Percentiles rank a stretch among this genome's conserved stretches.
Conservation (phyloP, 495 filamentous ascomycete species). For the Talaromyces trachyspermus region DNA sequence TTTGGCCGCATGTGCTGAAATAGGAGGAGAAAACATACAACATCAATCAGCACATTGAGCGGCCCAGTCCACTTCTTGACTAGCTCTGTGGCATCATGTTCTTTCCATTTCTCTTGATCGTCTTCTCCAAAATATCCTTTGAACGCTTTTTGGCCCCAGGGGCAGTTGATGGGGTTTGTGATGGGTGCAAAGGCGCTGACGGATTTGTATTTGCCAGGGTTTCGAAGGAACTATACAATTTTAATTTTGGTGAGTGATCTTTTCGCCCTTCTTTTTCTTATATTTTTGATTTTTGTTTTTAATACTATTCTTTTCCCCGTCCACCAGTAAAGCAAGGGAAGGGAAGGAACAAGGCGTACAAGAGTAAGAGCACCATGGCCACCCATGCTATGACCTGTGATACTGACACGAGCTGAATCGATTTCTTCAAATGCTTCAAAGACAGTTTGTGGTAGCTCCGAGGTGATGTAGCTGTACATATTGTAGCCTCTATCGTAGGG, state of each 20-base stretch:
- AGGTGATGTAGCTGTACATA: conserved; percentile 87
- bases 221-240: conserved; percentile 61
- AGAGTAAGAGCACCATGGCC: conserved; percentile 90
- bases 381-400: conserved; percentile 93
- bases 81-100: conserved; percentile 89
- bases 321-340: conserved; percentile 4
- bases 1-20: no score
- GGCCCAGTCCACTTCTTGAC: conserved; percentile 65
- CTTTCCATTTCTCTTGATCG: conserved; percentile 65
- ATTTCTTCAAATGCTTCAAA: conserved; percentile 60
- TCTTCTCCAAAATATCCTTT: conserved; percentile 76
- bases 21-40: conserved; percentile 46
- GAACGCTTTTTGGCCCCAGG: conserved; percentile 96
- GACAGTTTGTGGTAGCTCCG: conserved; percentile 70
- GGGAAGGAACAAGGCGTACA: conserved; percentile 26
- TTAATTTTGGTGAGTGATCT: not conserved
- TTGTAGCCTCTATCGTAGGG: conserved; percentile 72
- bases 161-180: conserved; percentile 73
- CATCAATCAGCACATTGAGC: conserved; percentile 74
- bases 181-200: conserved; percentile 92
- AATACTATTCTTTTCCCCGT: no score
- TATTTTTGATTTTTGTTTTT: no score
- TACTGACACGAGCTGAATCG: conserved; percentile 60
- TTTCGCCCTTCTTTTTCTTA: no score
- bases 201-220: conserved; percentile 80